A percentile compares a stretch with the other conserved stretches of the same genome.
These are phyloP conservation scores for Vaccinium corymbosum DNA, from an alignment of 148 eudicot species.

Conservation along the genomic window DNA sequence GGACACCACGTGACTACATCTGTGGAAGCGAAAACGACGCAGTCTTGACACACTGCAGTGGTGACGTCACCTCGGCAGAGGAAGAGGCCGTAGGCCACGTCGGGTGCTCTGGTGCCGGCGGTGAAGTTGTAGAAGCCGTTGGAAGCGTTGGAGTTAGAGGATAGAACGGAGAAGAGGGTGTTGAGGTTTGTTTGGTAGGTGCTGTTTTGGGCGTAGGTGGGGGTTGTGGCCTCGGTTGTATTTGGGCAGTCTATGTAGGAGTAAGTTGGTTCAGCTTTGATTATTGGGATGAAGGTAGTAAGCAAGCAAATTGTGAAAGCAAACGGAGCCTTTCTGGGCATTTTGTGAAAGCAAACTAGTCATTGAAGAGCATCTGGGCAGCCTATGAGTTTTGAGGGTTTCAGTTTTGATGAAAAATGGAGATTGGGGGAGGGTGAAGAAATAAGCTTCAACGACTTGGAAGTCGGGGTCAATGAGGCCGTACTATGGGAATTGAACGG, in stretches of 20 bases:
- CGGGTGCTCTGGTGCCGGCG: not conserved
- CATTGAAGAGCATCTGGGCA: not conserved
- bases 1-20: conserved; percentile 12
- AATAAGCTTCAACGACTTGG: too few species aligned
- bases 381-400: too few species aligned
- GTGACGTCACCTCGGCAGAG: conserved; percentile 28
- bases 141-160: not conserved
- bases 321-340: not conserved
- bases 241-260: not conserved
- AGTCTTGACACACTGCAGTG: conserved; percentile 16
- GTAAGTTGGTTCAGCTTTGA: not conserved
- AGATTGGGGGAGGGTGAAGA: too few species aligned
- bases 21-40: conserved; percentile 19
- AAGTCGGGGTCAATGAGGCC: too few species aligned
- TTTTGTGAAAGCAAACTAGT: not conserved
- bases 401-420: too few species aligned
- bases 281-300: not conserved
- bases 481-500: too few species aligned
- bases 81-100: conserved; percentile 28
- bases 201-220: not conserved
- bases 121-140: conserved; percentile 7
- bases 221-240: too few species aligned
- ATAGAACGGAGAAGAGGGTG: conserved; percentile 12
- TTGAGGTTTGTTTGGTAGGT: conserved; percentile 16
- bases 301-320: not conserved